Percentiles rank a stretch among this genome's conserved stretches.
These are phyloP conservation scores for Arctium minus DNA, from an alignment of 129 eudicot species.

Conservation along the genomic window DNA sequence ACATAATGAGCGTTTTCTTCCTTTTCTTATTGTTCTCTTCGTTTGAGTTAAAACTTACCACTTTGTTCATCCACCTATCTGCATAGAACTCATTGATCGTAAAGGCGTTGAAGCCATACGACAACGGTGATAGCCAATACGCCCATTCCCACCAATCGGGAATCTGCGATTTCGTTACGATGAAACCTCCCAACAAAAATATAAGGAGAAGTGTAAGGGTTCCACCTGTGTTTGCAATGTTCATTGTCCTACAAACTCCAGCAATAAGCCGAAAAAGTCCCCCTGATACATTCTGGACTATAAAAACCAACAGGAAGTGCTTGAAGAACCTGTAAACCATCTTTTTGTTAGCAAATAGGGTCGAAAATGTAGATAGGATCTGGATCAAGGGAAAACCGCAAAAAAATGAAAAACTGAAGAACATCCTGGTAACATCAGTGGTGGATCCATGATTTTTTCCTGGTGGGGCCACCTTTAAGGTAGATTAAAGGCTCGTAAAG, in stretches of 20 bases:
- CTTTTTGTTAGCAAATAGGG: background rate
- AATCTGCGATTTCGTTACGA: conserved; percentile 46
- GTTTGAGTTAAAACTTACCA: conserved; percentile 21
- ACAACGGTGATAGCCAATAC: conserved; percentile 48
- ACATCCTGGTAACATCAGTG: background rate
- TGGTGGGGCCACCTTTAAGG: too few relatives aligned
- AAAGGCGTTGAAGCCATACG: conserved; percentile 40
- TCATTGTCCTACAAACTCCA: conserved; percentile 68
- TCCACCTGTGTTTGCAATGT: conserved; percentile 71
- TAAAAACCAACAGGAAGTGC: conserved; percentile 54
- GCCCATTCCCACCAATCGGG: conserved; percentile 55
- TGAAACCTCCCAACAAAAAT: conserved; percentile 79
- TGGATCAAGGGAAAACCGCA: background rate
- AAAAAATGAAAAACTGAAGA: background rate
- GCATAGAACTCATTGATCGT: conserved; percentile 44
- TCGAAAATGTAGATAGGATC: background rate
- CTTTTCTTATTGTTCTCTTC: background rate
- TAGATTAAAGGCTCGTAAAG: too few relatives aligned
- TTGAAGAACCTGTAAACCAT: conserved; percentile 70
- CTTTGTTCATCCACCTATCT: conserved; percentile 51
- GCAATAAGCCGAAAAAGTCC: conserved; percentile 65
- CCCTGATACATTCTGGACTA: conserved; percentile 75
- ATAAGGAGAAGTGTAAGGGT: conserved; percentile 55
- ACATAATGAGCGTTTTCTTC: background rate
- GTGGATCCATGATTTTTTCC: too few relatives aligned